These are phyloP conservation scores for Colletotrichum falcatum DNA, from an alignment of 2,329 filamentous ascomycete species.

Conservation along the genomic window DNA sequence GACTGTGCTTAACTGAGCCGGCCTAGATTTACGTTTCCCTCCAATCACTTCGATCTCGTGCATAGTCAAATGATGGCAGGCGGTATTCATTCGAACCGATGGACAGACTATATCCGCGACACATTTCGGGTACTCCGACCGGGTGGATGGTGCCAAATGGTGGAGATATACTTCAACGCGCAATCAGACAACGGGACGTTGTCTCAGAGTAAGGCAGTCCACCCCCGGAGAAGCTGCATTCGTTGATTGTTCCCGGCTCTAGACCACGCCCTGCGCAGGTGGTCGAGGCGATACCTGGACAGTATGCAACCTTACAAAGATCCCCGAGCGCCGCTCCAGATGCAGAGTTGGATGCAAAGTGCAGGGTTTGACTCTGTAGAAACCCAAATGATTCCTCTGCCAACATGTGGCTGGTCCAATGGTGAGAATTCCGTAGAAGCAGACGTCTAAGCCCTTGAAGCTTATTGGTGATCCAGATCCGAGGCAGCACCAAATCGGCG, in stretches of 20 bases:
- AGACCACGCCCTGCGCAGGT: slow-evolving; percentile 74
- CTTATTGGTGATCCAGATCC: slow-evolving; percentile 53
- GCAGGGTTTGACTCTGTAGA: slow-evolving; percentile 79
- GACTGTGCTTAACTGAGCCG: slow-evolving; percentile 22
- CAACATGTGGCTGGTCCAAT: slow-evolving; percentile 76
- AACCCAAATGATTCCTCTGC: slow-evolving; percentile 72
- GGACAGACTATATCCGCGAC: slow-evolving; percentile 81
- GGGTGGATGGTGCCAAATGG: slow-evolving; percentile 88
- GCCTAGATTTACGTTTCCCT: slow-evolving; percentile 72
- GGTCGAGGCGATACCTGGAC: slow-evolving; percentile 74
- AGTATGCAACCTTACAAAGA: slow-evolving; percentile 74
- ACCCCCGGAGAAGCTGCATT: slow-evolving; percentile 13
- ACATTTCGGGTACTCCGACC: slow-evolving; percentile 78
- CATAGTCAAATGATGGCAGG: slow-evolving; percentile 80
- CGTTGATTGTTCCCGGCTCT: slow-evolving; percentile 33
- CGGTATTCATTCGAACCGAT: slow-evolving; percentile 79
- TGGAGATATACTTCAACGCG: slow-evolving; percentile 87
- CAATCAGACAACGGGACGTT: slow-evolving; percentile 89
- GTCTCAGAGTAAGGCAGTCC: slow-evolving; percentile 63
- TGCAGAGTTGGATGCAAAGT: slow-evolving; percentile 68
- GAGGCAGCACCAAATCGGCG: slow-evolving; percentile 65
- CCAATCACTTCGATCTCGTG: slow-evolving; percentile 83
- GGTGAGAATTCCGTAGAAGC: slow-evolving; percentile 57
- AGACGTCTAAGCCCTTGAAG: not conserved
- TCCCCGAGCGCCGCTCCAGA: slow-evolving; percentile 70